Conservation (phyloP, 129 eudicot species). For the Centaurea solstitialis region DNA sequence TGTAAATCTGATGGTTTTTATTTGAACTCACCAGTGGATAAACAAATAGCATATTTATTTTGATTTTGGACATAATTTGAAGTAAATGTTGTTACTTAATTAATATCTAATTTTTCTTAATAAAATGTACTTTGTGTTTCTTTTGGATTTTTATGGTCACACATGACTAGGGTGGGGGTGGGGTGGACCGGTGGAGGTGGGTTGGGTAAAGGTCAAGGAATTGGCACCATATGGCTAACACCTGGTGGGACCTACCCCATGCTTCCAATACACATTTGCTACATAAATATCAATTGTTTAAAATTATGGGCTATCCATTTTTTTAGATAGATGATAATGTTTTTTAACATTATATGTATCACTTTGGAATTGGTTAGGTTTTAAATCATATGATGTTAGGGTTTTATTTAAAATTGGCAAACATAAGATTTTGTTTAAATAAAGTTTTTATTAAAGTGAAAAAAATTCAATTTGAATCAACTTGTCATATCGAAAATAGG, state of each 20-base stretch:
- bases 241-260: background rate
- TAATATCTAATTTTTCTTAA: background rate
- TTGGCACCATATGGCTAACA: background rate
- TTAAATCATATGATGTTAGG: no score
- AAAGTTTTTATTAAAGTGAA: no score
- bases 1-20: no score
- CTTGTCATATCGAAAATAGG: no score
- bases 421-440: no score
- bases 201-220: conserved; percentile 5
- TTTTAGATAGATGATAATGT: background rate
- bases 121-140: background rate
- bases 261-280: background rate
- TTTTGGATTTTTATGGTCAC: background rate
- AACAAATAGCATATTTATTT: background rate
- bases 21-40: no score
- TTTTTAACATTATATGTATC: no score
- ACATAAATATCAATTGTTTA: background rate
- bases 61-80: background rate
- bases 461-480: no score
- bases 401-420: background rate
- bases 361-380: background rate
- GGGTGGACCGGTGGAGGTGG: background rate
- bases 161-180: background rate
- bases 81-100: background rate
- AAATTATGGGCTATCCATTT: background rate